Conservation (phyloP, 2,329 filamentous ascomycete genomes). For the Phyllachora maydis region DNA sequence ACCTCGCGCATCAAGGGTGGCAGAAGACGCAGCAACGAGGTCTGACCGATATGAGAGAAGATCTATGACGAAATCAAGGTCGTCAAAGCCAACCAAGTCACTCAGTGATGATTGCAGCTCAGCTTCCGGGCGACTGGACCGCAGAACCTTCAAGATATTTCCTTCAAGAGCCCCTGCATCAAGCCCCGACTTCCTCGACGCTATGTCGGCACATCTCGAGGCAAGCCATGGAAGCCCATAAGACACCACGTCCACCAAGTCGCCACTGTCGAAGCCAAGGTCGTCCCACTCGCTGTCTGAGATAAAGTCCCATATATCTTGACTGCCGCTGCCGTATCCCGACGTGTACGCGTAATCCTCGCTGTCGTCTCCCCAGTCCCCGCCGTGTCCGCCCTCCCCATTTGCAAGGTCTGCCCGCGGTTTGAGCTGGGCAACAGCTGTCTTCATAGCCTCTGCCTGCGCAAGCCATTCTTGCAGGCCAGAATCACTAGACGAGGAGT, state of each 20-base stretch:
- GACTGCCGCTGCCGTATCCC: slow-evolving; percentile 36
- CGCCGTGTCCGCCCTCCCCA: too few species aligned
- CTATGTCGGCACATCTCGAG: slow-evolving; percentile 44
- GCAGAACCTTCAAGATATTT: slow-evolving; percentile 57
- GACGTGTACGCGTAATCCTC: slow-evolving; percentile 24
- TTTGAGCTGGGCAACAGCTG: slow-evolving; percentile 60
- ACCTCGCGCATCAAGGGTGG: slow-evolving; percentile 9
- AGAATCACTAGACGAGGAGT: too few species aligned
- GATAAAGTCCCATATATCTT: slow-evolving; percentile 88
- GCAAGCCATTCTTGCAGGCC: slow-evolving; percentile 46
- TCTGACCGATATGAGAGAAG: slow-evolving; percentile 60
- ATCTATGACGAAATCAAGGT: slow-evolving; percentile 82
- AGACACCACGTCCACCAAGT: slow-evolving; percentile 9
- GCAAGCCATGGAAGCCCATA: slow-evolving; percentile 53
- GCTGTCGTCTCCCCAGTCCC: slow-evolving; percentile 43
- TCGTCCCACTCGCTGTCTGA: slow-evolving; percentile 52
- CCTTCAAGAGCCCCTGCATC: slow-evolving; percentile 50
- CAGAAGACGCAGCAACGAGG: slow-evolving; percentile 29
- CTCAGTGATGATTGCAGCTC: slow-evolving; percentile 81
- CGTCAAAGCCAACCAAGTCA: slow-evolving; percentile 81
- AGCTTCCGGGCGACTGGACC: slow-evolving; percentile 49
- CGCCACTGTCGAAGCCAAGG: slow-evolving; percentile 21
- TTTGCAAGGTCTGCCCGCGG: too few species aligned
- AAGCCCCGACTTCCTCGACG: slow-evolving; percentile 42
- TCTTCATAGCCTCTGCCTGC: slow-evolving; percentile 70